phyloP scores from a whole-genome alignment of 1,284 basidiomycete genomes.

The Austroboletus niveus region DNA sequence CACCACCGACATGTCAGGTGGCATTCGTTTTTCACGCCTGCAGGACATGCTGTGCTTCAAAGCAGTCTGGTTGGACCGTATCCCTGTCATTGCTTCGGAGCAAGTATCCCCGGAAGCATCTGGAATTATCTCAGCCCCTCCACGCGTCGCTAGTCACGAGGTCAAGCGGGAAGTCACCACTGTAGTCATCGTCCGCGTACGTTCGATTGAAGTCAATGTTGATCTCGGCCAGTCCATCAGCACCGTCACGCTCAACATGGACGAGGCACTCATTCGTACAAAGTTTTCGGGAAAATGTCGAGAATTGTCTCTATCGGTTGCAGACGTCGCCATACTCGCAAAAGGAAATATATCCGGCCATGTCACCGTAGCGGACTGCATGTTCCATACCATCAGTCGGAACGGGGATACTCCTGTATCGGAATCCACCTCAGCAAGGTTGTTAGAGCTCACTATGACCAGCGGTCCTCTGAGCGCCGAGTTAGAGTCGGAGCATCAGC shows the following conservation, averaged over 20 bases:
- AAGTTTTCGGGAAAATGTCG: constrained; percentile 55
- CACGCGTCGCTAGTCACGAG: constrained; percentile 11
- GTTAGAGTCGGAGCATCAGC: constrained; percentile 76
- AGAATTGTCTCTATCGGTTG: constrained; percentile 68
- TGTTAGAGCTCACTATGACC: constrained; percentile 75
- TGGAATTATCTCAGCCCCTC: constrained; percentile 13
- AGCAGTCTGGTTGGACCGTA: constrained; percentile 86
- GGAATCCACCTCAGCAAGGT: constrained; percentile 40
- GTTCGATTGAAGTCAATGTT: constrained; percentile 68
- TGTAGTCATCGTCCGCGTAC: constrained; percentile 63
- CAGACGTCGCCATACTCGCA: constrained; percentile 59
- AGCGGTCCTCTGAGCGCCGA: constrained; percentile 68
- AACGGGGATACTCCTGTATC: constrained; percentile 38
- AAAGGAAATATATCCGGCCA: constrained; percentile 77
- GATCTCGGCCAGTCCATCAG: constrained; percentile 80
- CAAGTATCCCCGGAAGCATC: constrained; percentile 27
- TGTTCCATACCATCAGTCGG: constrained; percentile 73
- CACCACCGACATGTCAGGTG: constrained; percentile 76
- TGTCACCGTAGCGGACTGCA: constrained; percentile 64
- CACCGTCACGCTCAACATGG: constrained; percentile 60
- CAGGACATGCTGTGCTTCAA: constrained; percentile 89
- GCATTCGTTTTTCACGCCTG: constrained; percentile 73
- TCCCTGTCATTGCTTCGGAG: constrained; percentile 65
- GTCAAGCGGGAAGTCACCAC: constrained; percentile 54
- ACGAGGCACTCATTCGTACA: constrained; percentile 58